Conservation (phyloP, 371 early-diverging fungal genomes). For the Rhizopus delemar region DNA sequence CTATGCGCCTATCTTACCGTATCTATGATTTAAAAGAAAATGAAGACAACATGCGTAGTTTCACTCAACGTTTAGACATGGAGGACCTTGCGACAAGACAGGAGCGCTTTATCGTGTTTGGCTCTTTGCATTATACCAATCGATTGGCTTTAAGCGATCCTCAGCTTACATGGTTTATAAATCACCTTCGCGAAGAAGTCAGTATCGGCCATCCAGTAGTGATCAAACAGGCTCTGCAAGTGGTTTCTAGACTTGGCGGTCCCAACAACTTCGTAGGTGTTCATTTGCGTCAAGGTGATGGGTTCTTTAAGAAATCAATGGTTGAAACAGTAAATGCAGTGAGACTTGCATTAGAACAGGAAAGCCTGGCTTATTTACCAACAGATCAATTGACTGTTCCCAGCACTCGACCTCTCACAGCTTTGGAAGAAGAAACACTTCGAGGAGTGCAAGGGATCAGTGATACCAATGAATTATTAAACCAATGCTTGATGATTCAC, state of each 20-base stretch:
- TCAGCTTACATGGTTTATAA: constrained; percentile 25
- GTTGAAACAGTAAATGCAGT: constrained; percentile 38
- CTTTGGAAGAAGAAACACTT: background rate
- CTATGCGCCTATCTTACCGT: constrained; percentile 44
- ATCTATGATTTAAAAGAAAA: constrained; percentile 43
- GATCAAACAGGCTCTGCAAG: constrained; percentile 24
- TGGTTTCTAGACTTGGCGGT: constrained; percentile 43
- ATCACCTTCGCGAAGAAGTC: constrained; percentile 31
- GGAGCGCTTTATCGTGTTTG: constrained; percentile 50
- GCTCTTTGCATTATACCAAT: constrained; percentile 46
- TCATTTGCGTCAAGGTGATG: constrained; percentile 55
- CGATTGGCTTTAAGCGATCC: constrained; percentile 32
- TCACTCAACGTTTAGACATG: constrained; percentile 30
- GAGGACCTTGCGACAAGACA: constrained; percentile 33
- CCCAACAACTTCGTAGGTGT: constrained; percentile 44
- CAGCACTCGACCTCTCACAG: constrained; percentile 1
- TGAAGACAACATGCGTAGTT: constrained; percentile 21
- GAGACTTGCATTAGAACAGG: constrained; percentile 23
- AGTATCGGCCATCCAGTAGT: constrained; percentile 44
- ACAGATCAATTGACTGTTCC: background rate
- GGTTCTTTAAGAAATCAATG: constrained; percentile 36
- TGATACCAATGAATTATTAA: constrained; percentile 7
- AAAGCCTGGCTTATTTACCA: background rate
- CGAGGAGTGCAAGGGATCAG: constrained; percentile 1
- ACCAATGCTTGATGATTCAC: constrained; percentile 18